Evolutionary conservation across 345 rosid species (phyloP), one percentile per base, ranked within the genome.

Genomic region (Alliaria petiolata): DNA sequence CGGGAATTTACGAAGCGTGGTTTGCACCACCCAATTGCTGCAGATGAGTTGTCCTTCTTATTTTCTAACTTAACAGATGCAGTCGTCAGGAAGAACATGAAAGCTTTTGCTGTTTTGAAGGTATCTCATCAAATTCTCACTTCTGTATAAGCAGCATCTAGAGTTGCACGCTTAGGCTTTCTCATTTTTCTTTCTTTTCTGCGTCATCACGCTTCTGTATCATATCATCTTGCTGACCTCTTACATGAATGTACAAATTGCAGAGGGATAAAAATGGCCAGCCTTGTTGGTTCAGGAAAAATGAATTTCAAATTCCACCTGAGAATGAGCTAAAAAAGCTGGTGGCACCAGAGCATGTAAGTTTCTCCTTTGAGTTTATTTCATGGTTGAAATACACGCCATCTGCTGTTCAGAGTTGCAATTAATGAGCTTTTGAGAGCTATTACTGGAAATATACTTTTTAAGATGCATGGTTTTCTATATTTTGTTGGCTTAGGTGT

Each of bases 281-380:
- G 52, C 79, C 74, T 71, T 80, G 78, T 57, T 91, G 96, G 96
- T 80, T 54, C 73, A 89, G 66, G 92, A 91, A 80, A 76, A 76
- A 70, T 28, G 89, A 86, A 43, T 86, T 83, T 58, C 76, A 71
- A 65, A 78, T 85, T 79, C 96, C 99, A 58, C 64, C 96, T 45
- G 97, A 95, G 79, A 89, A 88, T 76, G 93, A 84, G 40, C 76
- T 89, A 79, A 86, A 89, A 75, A 91, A 86, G 78, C 50, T 89
- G 71, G 96, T 85, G 74, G 80, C 83, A 52, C 96, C 95, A 30
- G 97, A 95, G 85, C 90, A 95, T 72, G 99, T 91, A 73, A 86
- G 96, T 81, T 74, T 57, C 28, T 0, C 69, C 65, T 69, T 49
- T 36, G 57, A 64, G 49, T 65, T 39, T 61, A 44, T 36, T 62